Evolutionary conservation across 306 rosid species (phyloP), one percentile per base, ranked within the genome.

Genomic region (Clitoria ternatea): DNA sequence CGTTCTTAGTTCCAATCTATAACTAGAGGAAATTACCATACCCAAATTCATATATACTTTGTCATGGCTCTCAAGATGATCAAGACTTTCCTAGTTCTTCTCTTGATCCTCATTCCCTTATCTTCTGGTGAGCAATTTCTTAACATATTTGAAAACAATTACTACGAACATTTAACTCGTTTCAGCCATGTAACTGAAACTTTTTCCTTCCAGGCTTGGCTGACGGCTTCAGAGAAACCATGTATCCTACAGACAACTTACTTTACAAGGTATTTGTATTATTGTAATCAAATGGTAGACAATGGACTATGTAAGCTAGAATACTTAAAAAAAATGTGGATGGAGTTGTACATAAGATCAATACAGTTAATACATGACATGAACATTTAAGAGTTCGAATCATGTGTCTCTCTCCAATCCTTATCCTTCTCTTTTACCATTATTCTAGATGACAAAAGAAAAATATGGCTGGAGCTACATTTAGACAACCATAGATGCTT

Each of bases 171-270:
- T 83, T 53, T 55, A 42, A 43, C 27, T 47, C 24, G 0, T 15
- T 48, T 33, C 24, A 40, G 15, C 39, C 18, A 33, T 32, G 6
- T 53, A 62, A 53, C 33, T 9, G 24, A 5, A 12, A 4, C 22
- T 4, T 47, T 75, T 54, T 62, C 3, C 17, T 70, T 65, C 54
- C 42, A 90, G 93, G 87, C 23, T 71, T 52, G 53, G 84, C 15
- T 53, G 85, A 88, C 77, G 87, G 85, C 39, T 81, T 84, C 66
- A 78, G 89, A 73, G 86, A 82, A 23, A 50, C 22, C 73, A 80
- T 67, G 74, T 78, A 64, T 61, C 77, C 81, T 50, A 47, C 59
- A 72, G 68, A 37, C 33, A 33, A 42, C 80, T 77, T 80, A 5
- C 55, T 77, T 72, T 67, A 66, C 54, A 75, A 86, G 95, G 97